phyloP scores from a whole-genome alignment of 768 basidiomycete genomes.

The Sarcodon aspratus region DNA sequence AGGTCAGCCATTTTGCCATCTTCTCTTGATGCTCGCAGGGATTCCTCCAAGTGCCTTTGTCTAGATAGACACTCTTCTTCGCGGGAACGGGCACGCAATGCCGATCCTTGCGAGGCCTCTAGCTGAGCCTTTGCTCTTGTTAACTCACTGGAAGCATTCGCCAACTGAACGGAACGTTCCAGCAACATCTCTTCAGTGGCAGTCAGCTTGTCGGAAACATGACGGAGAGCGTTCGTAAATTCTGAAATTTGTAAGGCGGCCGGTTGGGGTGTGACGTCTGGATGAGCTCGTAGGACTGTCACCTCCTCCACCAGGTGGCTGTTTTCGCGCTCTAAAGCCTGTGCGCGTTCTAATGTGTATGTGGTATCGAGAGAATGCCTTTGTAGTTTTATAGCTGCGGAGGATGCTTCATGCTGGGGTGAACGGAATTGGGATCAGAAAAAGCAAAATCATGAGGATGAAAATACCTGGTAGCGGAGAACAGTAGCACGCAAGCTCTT shows the following conservation, averaged over 20 bases:
- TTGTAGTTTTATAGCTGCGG: conserved; percentile 56
- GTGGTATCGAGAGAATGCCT: conserved; percentile 43
- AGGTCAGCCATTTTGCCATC: conserved; percentile 50
- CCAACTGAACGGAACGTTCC: conserved; percentile 35
- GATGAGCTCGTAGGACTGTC: conserved; percentile 38
- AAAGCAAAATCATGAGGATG: conserved; percentile 2
- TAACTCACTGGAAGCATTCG: conserved; percentile 30
- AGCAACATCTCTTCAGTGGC: conserved; percentile 46
- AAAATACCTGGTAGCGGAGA: conserved; percentile 23
- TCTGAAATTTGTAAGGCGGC: conserved; percentile 32
- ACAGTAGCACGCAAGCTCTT: conserved; percentile 22
- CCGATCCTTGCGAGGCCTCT: conserved; percentile 45
- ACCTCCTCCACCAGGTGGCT: conserved; percentile 43
- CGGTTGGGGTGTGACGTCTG: conserved; percentile 29
- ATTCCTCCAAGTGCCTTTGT: conserved; percentile 37
- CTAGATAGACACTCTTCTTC: conserved; percentile 40
- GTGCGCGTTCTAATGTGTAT: conserved; percentile 33
- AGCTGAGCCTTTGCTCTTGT: conserved; percentile 27
- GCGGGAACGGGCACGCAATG: conserved; percentile 37
- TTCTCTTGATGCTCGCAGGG: conserved; percentile 39
- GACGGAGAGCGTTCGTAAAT: conserved; percentile 57
- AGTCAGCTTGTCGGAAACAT: conserved; percentile 56
- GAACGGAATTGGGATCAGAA: conserved; percentile 13
- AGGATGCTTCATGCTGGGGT: conserved; percentile 57
- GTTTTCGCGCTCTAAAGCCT: conserved; percentile 49